phyloP scores from a whole-genome alignment of 2,329 filamentous ascomycete genomes.

The Phialemonium atrogriseum region DNA sequence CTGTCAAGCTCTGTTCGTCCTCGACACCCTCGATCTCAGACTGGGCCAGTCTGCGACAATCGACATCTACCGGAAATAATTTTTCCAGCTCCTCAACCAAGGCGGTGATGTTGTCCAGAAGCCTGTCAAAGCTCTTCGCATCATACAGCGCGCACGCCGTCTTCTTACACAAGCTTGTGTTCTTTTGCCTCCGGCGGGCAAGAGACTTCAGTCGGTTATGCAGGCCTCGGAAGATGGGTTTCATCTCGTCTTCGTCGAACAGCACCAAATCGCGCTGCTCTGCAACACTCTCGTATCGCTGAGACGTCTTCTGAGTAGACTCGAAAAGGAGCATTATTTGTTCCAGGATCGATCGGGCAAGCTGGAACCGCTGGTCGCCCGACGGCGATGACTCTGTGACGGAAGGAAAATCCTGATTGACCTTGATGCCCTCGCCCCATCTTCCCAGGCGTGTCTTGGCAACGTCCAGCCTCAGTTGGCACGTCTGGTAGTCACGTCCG shows the following conservation, averaged over 20 bases:
- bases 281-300: conserved; percentile 13
- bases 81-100: conserved; percentile 19
- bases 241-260: conserved; percentile 3
- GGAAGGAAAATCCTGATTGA: conserved; percentile 20
- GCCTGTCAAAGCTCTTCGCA: conserved; percentile 11
- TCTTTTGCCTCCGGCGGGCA: conserved; percentile 10
- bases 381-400: conserved; percentile 11
- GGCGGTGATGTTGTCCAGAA: conserved; percentile 13
- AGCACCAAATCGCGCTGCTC: conserved; percentile 4
- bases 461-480: conserved; percentile 23
- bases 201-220: conserved; percentile 4
- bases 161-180: conserved; percentile 12
- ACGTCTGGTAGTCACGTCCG: conserved; percentile 22
- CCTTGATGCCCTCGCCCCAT: conserved; percentile 23
- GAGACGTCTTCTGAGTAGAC: conserved; percentile 12
- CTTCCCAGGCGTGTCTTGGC: conserved; percentile 21
- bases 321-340: conserved; percentile 18
- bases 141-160: conserved; percentile 16
- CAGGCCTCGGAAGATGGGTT: conserved; percentile 2
- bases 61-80: conserved; percentile 11
- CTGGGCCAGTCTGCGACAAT: conserved; percentile 9
- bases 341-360: conserved; percentile 13
- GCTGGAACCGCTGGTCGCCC: conserved; percentile 7
- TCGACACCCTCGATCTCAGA: conserved; percentile 15
- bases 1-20: conserved; percentile 13